phyloP scores from a whole-genome alignment of 169 alveolate species.

The Cryptosporidium viatorum region DNA sequence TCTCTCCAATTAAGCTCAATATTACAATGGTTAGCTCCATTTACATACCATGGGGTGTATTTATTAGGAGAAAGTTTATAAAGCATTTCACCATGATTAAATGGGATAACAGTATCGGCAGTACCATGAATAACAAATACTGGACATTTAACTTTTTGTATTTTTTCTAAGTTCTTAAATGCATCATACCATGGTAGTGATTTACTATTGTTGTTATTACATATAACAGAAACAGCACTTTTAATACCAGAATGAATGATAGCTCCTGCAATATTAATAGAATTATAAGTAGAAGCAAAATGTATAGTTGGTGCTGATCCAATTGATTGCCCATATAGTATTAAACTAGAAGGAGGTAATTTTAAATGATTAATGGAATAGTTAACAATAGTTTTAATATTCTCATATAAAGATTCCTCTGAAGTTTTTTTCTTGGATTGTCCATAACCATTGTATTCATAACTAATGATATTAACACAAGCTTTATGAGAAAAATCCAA shows the following conservation, averaged over 20 bases:
- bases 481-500: slow-evolving; percentile 75
- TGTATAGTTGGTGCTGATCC: slow-evolving; percentile 83
- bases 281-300: slow-evolving; percentile 37
- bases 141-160: slow-evolving; percentile 80
- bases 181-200: slow-evolving; percentile 80
- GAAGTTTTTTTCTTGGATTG: slow-evolving; percentile 68
- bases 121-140: slow-evolving; percentile 84
- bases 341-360: slow-evolving; percentile 38
- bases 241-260: slow-evolving; percentile 82
- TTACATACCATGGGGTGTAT: slow-evolving; percentile 68
- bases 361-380: slow-evolving; percentile 35
- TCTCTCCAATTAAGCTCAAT: slow-evolving; percentile 61
- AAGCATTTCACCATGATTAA: slow-evolving; percentile 78
- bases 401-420: slow-evolving; percentile 75
- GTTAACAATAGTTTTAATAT: slow-evolving; percentile 77
- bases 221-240: slow-evolving; percentile 79
- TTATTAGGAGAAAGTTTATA: slow-evolving; percentile 38
- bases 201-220: slow-evolving; percentile 29
- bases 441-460: slow-evolving; percentile 84
- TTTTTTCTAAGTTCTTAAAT: slow-evolving; percentile 80
- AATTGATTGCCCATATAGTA: slow-evolving; percentile 81
- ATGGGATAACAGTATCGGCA: slow-evolving; percentile 78
- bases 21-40: slow-evolving; percentile 67
- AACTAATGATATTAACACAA: slow-evolving; percentile 76
- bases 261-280: slow-evolving; percentile 79